phyloP scores from a whole-genome alignment of 2,329 filamentous ascomycete genomes.

The Calonectria ilicicola region DNA sequence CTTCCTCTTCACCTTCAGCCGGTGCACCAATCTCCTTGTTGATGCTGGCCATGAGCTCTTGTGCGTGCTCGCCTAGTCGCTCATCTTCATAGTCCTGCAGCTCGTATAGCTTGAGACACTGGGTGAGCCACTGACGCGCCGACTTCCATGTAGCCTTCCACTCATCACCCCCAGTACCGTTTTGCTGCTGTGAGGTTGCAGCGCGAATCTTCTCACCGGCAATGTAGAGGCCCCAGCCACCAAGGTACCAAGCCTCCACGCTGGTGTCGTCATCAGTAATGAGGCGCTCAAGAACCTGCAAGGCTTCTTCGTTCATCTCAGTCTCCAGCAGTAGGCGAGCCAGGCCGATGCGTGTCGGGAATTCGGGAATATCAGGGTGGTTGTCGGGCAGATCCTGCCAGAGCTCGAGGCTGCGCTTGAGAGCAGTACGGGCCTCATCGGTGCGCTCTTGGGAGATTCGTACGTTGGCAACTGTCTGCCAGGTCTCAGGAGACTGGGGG shows the following conservation, averaged over 20 bases:
- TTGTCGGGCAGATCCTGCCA: constrained; percentile 85
- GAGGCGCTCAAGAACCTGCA: constrained; percentile 86
- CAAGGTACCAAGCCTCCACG: constrained; percentile 96
- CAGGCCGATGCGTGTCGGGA: constrained; percentile 85
- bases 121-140: constrained; percentile 85
- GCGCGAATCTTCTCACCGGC: constrained; percentile 74
- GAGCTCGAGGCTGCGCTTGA: constrained; percentile 81
- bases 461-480: constrained; percentile 95
- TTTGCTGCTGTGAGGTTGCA: constrained; percentile 49
- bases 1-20: constrained; percentile 66
- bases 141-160: constrained; percentile 76
- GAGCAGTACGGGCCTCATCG: constrained; percentile 83
- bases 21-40: constrained; percentile 74
- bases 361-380: constrained; percentile 83
- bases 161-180: constrained; percentile 50
- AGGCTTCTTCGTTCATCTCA: constrained; percentile 84
- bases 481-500: constrained; percentile 85
- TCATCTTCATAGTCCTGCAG: constrained; percentile 88
- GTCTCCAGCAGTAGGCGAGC: constrained; percentile 91
- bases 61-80: constrained; percentile 78
- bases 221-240: constrained; percentile 91
- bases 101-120: constrained; percentile 83
- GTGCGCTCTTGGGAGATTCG: constrained; percentile 86
- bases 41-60: constrained; percentile 75
- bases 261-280: constrained; percentile 92